phyloP scores from a whole-genome alignment of 176 grass and related monocot species.

The Avena insularis region DNA sequence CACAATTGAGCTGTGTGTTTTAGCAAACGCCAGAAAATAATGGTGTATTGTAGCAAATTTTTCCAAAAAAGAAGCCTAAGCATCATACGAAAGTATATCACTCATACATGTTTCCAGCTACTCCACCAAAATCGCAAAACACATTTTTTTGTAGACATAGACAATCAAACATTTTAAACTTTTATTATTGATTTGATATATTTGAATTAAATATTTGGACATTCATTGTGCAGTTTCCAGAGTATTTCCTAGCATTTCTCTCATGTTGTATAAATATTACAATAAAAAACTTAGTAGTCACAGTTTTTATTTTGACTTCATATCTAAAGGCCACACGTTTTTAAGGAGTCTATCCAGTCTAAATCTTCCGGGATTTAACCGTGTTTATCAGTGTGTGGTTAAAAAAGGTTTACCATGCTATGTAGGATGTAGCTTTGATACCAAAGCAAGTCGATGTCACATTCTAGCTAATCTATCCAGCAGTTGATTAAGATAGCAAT shows the following conservation, averaged over 20 bases:
- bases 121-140: no score
- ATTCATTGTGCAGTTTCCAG: no score
- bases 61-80: no score
- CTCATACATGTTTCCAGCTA: no score
- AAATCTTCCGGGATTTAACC: background rate
- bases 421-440: conserved; percentile 6
- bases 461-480: conserved; percentile 33
- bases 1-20: no score
- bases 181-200: no score
- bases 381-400: conserved; percentile 29
- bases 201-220: no score
- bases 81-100: no score
- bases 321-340: background rate
- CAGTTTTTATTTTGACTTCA: background rate
- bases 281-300: background rate
- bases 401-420: background rate
- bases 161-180: no score
- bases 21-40: no score
- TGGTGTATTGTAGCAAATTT: no score
- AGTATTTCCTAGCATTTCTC: background rate
- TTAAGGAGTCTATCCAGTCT: background rate
- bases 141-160: no score
- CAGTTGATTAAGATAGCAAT: conserved; percentile 43
- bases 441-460: conserved; percentile 36
- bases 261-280: background rate